Base-by-base conservation (phyloP, 1,139 yeast species). In the Kluyveromyces sp. region DNA sequence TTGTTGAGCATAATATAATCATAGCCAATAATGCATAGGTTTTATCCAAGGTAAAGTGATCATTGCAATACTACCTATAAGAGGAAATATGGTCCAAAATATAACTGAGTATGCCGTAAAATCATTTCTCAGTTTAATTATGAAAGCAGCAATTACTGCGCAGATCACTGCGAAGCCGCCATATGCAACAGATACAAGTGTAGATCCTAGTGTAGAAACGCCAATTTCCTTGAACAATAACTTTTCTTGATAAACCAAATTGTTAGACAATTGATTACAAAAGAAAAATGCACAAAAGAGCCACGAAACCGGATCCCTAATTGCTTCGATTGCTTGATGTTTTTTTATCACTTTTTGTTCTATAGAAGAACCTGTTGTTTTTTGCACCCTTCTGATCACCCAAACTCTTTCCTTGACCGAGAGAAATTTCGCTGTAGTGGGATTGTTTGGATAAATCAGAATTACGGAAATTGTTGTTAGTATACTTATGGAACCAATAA, bases 341-440 rank as follows among this genome's bases (percentile, higher is more conserved):
- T 59, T 69, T 54, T 74, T 75, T 56, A 74, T 71, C 10, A 52
- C 52, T 43, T 70, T 73, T 51, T 72, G 76, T 50, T 72, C 75
- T 43, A 74, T 71, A 3, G 78, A 60, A 3, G 74, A 56, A 48
- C 67, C 67, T 66, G 2, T 33, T 6, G 34, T 10, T 21, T 10
- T 73, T 54, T 73, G 78, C 51, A 79, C 65, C 53, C 79, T 81
- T 61, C 72, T 68, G 61, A 79, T 74, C 38, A 79, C 61, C 51
- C 78, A 74, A 6, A 60, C 63, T 39, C 70, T 69, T 60, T 79
- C 84, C 48, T 71, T 70, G 10, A 61, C 65, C 30, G 62, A 69
- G 53, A 79, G 68, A 63, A 78, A 78, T 53, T 76, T 70, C n/a
- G 78, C 69, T 58, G 78, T 68, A 49, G 67, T 68, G 27, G 81